Conservation (phyloP, 305 asterid genomes). For the Rubia peregrina region DNA sequence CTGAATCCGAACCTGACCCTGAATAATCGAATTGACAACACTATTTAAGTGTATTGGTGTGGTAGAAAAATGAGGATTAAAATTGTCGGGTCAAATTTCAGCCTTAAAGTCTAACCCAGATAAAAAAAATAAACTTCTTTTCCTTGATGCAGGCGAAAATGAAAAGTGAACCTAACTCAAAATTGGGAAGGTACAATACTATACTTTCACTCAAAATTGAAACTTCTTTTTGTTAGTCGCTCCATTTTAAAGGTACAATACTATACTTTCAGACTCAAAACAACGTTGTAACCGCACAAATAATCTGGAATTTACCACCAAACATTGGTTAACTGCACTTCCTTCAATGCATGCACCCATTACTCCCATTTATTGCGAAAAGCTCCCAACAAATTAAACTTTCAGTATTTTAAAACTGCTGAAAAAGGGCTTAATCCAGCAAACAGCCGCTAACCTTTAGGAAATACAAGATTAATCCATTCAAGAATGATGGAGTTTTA, state of each 20-base stretch:
- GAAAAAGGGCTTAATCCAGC: background rate
- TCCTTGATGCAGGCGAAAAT: no score
- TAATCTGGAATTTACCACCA: background rate
- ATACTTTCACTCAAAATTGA: background rate
- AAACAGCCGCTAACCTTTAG: conserved; percentile 1
- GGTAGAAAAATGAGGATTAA: no score
- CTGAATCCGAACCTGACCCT: no score
- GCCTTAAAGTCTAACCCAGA: no score
- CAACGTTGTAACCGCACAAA: background rate
- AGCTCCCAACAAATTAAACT: background rate
- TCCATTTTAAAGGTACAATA: background rate
- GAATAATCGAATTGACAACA: no score
- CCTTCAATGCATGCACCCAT: background rate
- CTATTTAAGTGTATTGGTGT: no score
- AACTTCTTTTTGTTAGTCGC: no score
- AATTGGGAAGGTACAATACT: no score
- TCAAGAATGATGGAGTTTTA: background rate
- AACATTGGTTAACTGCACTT: background rate
- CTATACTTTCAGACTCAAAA: background rate
- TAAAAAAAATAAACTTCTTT: no score
- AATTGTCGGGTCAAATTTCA: no score
- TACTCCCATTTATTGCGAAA: background rate
- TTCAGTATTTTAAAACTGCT: background rate
- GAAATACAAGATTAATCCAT: conserved; percentile 1
- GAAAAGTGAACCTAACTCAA: no score